phyloP scores from a whole-genome alignment of 495 filamentous ascomycete species.

The Neurospora sp. region DNA sequence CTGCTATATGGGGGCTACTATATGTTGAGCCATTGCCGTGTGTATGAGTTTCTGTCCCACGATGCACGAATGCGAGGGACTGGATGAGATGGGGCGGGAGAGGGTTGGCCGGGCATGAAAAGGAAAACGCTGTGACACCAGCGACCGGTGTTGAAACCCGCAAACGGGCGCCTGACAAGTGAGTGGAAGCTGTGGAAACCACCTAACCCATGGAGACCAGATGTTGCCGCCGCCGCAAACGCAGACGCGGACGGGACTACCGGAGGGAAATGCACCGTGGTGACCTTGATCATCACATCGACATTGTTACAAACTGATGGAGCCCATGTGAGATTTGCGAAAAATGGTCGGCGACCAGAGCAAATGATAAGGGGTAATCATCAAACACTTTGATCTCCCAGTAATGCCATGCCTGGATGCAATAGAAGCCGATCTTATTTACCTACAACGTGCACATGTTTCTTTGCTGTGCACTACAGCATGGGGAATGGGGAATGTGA shows the following conservation, averaged over 20 bases:
- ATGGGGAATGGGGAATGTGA: not conserved
- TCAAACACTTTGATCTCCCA: not conserved
- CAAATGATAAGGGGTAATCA: not conserved
- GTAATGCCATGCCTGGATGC: not conserved
- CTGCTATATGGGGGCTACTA: not conserved
- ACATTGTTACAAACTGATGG: not conserved
- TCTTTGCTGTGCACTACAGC: not conserved
- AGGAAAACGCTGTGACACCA: not conserved
- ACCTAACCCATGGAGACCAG: not conserved
- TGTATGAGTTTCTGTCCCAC: not conserved
- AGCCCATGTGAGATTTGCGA: not conserved
- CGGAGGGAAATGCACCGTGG: not conserved
- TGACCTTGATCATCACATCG: not conserved
- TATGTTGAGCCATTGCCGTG: not conserved
- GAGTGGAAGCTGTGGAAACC: not conserved
- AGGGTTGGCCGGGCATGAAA: not conserved
- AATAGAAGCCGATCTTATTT: not conserved
- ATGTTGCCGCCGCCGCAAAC: not conserved
- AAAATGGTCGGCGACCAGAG: not conserved
- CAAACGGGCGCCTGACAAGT: not conserved
- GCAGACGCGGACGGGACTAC: not conserved
- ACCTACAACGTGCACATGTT: not conserved
- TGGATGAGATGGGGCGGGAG: not conserved
- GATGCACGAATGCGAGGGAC: not conserved
- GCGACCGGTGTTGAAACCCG: not conserved